Conservation (phyloP, 2,329 filamentous ascomycete genomes). For the Periconia sp. region DNA sequence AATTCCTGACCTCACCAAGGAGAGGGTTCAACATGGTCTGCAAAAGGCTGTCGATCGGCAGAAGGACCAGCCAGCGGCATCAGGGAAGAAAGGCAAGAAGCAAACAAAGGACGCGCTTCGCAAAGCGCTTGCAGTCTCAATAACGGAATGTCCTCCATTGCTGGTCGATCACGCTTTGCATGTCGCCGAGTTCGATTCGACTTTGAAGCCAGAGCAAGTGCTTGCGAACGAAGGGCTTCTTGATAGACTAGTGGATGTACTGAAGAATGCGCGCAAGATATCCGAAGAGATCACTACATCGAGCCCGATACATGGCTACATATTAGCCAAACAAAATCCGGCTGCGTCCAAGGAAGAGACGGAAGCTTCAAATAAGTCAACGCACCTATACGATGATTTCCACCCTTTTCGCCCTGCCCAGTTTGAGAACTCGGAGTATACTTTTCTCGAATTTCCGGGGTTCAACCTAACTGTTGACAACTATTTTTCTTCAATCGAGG, state of each 20-base stretch:
- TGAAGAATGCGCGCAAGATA: constrained; percentile 73
- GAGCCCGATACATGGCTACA: constrained; percentile 78
- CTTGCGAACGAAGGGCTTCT: constrained; percentile 70
- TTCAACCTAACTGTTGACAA: constrained; percentile 96
- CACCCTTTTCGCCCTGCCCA: constrained; percentile 89
- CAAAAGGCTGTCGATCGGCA: constrained; percentile 68
- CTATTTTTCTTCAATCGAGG: constrained; percentile 96
- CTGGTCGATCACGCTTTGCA: constrained; percentile 86
- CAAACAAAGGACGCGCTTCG: constrained; percentile 78
- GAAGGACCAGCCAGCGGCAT: constrained; percentile 55
- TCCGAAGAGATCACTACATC: constrained; percentile 72
- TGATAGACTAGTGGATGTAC: constrained; percentile 68
- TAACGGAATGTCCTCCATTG: constrained; percentile 87
- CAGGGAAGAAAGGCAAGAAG: constrained; percentile 71
- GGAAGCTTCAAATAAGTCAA: constrained; percentile 50
- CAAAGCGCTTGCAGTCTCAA: constrained; percentile 80
- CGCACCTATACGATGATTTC: constrained; percentile 87
- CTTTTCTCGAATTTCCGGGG: constrained; percentile 77
- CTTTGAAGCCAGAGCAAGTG: constrained; percentile 70
- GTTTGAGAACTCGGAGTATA: constrained; percentile 70
- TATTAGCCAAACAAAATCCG: constrained; percentile 71
- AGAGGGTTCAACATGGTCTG: constrained; percentile 73
- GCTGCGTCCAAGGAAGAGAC: constrained; percentile 42
- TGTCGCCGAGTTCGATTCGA: constrained; percentile 71
- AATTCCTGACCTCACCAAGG: constrained; percentile 74